phyloP scores from a whole-genome alignment of 2,329 filamentous ascomycete species.

The Epichloe uncinata region DNA sequence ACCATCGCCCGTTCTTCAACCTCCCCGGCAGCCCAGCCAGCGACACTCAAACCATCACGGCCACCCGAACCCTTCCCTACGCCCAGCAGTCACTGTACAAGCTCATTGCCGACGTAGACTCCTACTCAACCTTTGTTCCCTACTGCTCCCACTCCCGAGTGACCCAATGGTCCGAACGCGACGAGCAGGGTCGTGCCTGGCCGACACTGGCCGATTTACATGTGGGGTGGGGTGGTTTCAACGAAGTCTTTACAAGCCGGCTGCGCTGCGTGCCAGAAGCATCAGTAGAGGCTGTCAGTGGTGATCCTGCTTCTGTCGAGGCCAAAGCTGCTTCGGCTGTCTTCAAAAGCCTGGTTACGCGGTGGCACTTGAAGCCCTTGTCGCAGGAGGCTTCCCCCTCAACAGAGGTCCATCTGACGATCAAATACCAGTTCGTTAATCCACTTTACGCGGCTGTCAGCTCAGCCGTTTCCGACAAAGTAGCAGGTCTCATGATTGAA shows the following conservation, averaged over 20 bases:
- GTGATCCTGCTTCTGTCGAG: conserved; percentile 34
- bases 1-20: conserved; percentile 9
- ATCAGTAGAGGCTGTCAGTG: conserved; percentile 67
- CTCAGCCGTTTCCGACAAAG: conserved; percentile 65
- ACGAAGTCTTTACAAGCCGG: conserved; percentile 69
- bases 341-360: conserved; percentile 55
- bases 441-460: conserved; percentile 79
- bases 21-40: conserved; percentile 12
- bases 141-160: conserved; percentile 72
- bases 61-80: conserved; percentile 67
- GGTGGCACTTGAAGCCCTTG: conserved; percentile 50
- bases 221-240: conserved; percentile 73
- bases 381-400: conserved; percentile 12
- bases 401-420: conserved; percentile 62
- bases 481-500: conserved; percentile 79
- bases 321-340: conserved; percentile 31
- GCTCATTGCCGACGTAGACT: conserved; percentile 77
- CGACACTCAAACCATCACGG: conserved; percentile 51
- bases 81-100: conserved; percentile 57
- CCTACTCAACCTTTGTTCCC: conserved; percentile 79
- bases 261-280: conserved; percentile 63
- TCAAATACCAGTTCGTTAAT: conserved; percentile 77
- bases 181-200: conserved; percentile 37
- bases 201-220: conserved; percentile 68
- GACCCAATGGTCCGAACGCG: conserved; percentile 54